Evolutionary conservation across 306 rosid species (phyloP).

Genomic region (Leucaena leucocephala): DNA sequence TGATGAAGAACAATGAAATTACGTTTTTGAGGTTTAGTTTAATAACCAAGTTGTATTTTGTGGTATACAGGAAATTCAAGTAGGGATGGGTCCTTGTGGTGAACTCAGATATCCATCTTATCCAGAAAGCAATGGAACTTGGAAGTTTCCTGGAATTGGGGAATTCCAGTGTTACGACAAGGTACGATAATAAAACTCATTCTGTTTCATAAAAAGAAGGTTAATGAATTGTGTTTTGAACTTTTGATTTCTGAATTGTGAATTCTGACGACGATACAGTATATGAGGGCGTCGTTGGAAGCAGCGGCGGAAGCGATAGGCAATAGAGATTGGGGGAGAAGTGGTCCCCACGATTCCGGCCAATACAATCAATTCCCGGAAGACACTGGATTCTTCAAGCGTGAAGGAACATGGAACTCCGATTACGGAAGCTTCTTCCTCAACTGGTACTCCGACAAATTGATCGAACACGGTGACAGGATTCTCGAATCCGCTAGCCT

Average conservation of each 20-base stretch:
- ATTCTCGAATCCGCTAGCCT: slow-evolving; percentile 71
- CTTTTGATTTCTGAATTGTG: not conserved
- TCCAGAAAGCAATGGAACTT: slow-evolving; percentile 90
- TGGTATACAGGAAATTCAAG: slow-evolving; percentile 83
- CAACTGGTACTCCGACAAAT: slow-evolving; percentile 76
- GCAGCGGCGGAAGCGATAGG: slow-evolving; percentile 74
- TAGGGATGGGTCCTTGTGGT: slow-evolving; percentile 99
- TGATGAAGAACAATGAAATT: not conserved
- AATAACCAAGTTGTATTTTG: not conserved
- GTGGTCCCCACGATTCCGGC: slow-evolving; percentile 87
- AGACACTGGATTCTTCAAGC: slow-evolving; percentile 78
- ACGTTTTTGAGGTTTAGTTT: not conserved
- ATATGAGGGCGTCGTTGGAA: slow-evolving; percentile 80
- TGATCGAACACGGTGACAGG: slow-evolving; percentile 73
- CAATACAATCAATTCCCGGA: slow-evolving; percentile 89
- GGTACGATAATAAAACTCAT: slow-evolving; percentile 49
- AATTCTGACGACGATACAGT: slow-evolving; percentile 47
- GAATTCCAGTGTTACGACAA: slow-evolving; percentile 97
- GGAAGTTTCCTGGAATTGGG: slow-evolving; percentile 97
- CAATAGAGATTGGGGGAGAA: slow-evolving; percentile 75
- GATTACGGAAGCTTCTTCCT: slow-evolving; percentile 87
- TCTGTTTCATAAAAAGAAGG: not conserved
- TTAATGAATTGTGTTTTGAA: not conserved
- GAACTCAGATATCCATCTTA: slow-evolving; percentile 98
- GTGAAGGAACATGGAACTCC: slow-evolving; percentile 85